phyloP scores from a whole-genome alignment of 1,139 yeast species.

The Kodamaea arcana region DNA sequence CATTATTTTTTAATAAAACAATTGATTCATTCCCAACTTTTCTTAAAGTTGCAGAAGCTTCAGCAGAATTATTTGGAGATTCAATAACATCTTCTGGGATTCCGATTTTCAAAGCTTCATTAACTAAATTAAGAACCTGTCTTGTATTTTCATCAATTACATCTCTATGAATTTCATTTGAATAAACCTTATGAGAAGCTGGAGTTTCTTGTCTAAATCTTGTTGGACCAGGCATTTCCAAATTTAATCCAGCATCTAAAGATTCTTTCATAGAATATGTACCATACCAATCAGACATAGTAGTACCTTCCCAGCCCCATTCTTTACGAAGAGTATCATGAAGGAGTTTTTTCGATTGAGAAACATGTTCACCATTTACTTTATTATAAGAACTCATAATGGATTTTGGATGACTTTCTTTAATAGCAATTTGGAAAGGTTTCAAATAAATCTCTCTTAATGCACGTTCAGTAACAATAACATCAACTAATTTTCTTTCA shows the following conservation, averaged over 20 bases:
- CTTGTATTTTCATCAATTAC: slow-evolving; percentile 16
- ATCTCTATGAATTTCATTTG: slow-evolving; percentile 21
- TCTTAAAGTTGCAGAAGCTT: slow-evolving; percentile 14
- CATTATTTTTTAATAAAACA: slow-evolving; percentile 20
- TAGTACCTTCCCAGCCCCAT: slow-evolving; percentile 53
- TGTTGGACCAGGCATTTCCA: slow-evolving; percentile 65
- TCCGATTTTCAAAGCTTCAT: slow-evolving; percentile 13
- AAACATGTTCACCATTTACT: slow-evolving; percentile 54
- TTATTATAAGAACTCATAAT: slow-evolving; percentile 61
- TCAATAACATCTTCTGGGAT: slow-evolving; percentile 13
- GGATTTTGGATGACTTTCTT: slow-evolving; percentile 46
- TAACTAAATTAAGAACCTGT: slow-evolving; percentile 14
- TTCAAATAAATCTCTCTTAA: slow-evolving; percentile 56
- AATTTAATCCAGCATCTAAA: slow-evolving; percentile 52
- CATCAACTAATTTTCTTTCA: slow-evolving; percentile 46
- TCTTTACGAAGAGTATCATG: slow-evolving; percentile 47
- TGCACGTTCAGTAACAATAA: slow-evolving; percentile 52
- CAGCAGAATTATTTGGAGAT: slow-evolving; percentile 13
- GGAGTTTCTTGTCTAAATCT: slow-evolving; percentile 39
- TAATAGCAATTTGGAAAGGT: slow-evolving; percentile 58
- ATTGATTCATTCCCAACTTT: slow-evolving; percentile 16
- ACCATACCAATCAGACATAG: slow-evolving; percentile 65
- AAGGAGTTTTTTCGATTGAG: slow-evolving; percentile 43
- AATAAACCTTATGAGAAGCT: slow-evolving; percentile 33
- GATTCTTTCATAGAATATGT: slow-evolving; percentile 47